These are phyloP conservation scores for Pleurotus cornucopiae DNA, from an alignment of 768 basidiomycete genomes.

Conservation along the genomic window DNA sequence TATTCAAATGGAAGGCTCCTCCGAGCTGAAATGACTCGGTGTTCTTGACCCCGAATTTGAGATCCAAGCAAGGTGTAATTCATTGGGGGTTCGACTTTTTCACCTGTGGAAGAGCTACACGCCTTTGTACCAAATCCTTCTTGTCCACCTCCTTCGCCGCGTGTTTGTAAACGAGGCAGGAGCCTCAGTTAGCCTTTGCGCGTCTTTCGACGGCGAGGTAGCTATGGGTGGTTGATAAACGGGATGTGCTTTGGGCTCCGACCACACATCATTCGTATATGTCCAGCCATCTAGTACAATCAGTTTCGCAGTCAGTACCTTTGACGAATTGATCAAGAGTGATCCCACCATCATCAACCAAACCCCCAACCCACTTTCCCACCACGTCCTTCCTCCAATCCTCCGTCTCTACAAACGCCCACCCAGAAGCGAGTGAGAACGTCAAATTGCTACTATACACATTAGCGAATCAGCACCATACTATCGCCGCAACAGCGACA, in stretches of 20 bases:
- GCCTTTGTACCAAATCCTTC: slow-evolving; percentile 54
- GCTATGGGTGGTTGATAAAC: not conserved
- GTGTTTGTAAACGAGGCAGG: slow-evolving; percentile 42
- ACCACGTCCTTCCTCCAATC: slow-evolving; percentile 69
- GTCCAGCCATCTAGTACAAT: slow-evolving; percentile 64
- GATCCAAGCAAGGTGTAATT: too few relatives aligned
- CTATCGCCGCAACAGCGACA: too few relatives aligned
- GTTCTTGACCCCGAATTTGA: too few relatives aligned
- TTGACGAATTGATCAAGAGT: not conserved
- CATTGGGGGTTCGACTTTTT: too few relatives aligned
- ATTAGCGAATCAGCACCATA: too few relatives aligned
- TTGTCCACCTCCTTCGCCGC: slow-evolving; percentile 63
- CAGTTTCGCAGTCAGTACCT: not conserved
- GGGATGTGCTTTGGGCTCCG: slow-evolving; percentile 41
- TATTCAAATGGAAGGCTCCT: too few relatives aligned
- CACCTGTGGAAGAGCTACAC: not conserved
- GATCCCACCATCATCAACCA: slow-evolving; percentile 25
- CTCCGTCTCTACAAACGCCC: slow-evolving; percentile 73
- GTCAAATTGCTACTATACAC: slow-evolving; percentile 69
- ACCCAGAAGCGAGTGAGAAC: slow-evolving; percentile 70
- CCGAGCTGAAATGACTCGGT: too few relatives aligned
- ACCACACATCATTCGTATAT: slow-evolving; percentile 77
- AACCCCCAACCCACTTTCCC: slow-evolving; percentile 48
- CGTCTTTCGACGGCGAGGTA: not conserved
- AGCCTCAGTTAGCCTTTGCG: slow-evolving; percentile 33